These are phyloP conservation scores for Euphorbia pulcherrima DNA, from an alignment of 345 rosid genomes.

Conservation along the genomic window DNA sequence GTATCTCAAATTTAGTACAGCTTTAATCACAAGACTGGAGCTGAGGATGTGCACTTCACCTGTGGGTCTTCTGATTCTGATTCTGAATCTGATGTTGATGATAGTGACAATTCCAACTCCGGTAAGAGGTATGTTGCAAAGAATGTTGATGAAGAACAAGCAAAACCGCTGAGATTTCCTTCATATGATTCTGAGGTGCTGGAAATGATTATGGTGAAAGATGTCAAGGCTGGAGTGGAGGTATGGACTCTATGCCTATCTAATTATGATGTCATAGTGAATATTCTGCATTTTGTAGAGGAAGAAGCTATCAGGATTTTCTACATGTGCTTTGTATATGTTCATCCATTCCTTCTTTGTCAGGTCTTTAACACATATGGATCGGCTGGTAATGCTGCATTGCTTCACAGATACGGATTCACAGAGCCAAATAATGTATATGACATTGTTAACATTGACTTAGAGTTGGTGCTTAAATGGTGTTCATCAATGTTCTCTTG, in stretches of 20 bases:
- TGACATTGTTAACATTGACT: slow-evolving; percentile 77
- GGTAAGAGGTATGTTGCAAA: slow-evolving; percentile 11
- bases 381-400: slow-evolving; percentile 70
- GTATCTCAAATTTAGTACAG: slow-evolving; percentile 31
- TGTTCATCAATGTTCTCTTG: slow-evolving; percentile 52
- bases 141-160: slow-evolving; percentile 27
- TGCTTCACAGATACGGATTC: slow-evolving; percentile 91
- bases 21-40: slow-evolving; percentile 90
- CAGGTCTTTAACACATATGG: slow-evolving; percentile 92
- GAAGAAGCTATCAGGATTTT: not conserved
- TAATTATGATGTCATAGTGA: not conserved
- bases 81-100: slow-evolving; percentile 48
- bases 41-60: slow-evolving; percentile 81
- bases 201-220: slow-evolving; percentile 87
- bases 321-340: not conserved
- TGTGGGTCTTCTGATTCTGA: slow-evolving; percentile 41
- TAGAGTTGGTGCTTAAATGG: slow-evolving; percentile 73
- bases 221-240: slow-evolving; percentile 71
- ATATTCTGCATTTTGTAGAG: not conserved
- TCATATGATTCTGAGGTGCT: slow-evolving; percentile 40
- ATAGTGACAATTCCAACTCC: slow-evolving; percentile 19
- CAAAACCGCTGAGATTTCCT: slow-evolving; percentile 27
- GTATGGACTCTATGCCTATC: slow-evolving; percentile 23
- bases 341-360: not conserved
- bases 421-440: slow-evolving; percentile 67